These are phyloP conservation scores for Phytophthora uliginosa DNA, from an alignment of 352 stramenopile species.

Conservation along the genomic window DNA sequence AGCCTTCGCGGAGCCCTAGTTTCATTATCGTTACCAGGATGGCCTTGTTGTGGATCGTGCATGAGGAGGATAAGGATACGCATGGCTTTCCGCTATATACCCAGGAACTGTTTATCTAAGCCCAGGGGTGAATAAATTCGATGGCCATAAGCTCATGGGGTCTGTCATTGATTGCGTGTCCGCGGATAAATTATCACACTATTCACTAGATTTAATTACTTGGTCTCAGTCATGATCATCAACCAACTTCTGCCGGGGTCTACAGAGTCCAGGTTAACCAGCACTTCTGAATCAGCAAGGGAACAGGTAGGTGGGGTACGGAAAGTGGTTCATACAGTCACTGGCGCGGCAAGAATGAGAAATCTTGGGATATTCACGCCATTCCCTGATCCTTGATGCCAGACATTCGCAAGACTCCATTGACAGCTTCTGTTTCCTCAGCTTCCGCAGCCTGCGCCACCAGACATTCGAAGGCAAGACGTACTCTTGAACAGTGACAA, in stretches of 20 bases:
- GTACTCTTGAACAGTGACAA: slow-evolving; percentile 64
- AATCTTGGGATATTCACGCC: too few species aligned
- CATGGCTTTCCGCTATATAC: background rate
- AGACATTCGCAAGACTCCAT: background rate
- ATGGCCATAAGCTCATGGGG: background rate
- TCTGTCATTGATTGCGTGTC: background rate
- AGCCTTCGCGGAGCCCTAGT: too few species aligned
- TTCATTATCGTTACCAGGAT: too few species aligned
- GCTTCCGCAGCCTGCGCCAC: slow-evolving; percentile 59
- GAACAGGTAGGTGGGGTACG: too few species aligned
- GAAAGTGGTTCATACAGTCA: too few species aligned
- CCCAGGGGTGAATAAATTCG: background rate
- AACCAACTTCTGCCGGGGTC: background rate
- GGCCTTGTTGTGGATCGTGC: too few species aligned
- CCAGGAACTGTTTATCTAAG: too few species aligned
- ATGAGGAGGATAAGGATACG: background rate
- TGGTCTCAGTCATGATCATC: background rate
- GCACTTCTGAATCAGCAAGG: too few species aligned
- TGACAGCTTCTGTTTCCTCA: background rate
- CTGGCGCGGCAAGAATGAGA: too few species aligned
- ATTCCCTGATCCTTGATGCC: too few species aligned
- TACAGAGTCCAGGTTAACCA: too few species aligned
- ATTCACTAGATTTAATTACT: background rate
- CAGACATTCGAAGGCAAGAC: slow-evolving; percentile 70
- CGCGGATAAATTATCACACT: background rate